A percentile compares a stretch with the other conserved stretches of the same genome.
Conservation (phyloP, 2,329 filamentous ascomycete species). For the Aspergillus niger region DNA sequence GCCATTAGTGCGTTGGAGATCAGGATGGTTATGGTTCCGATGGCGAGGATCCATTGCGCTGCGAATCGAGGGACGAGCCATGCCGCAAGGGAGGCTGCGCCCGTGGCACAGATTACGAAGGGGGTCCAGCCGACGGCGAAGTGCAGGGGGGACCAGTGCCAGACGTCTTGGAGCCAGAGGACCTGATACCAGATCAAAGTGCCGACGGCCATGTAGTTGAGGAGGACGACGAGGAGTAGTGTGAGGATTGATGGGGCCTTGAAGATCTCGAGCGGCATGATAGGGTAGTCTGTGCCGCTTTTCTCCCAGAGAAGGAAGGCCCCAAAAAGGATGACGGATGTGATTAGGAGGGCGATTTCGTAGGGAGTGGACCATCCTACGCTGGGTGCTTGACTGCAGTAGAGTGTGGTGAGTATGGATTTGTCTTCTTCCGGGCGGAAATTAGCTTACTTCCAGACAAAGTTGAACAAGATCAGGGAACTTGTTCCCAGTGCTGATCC, state of each 20-base stretch:
- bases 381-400: slow-evolving; percentile 45
- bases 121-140: slow-evolving; percentile 46
- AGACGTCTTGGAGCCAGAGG: slow-evolving; percentile 49
- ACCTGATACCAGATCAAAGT: slow-evolving; percentile 54
- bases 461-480: slow-evolving; percentile 52
- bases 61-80: slow-evolving; percentile 51
- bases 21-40: slow-evolving; percentile 41
- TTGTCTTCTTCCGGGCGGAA: not conserved
- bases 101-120: slow-evolving; percentile 43
- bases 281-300: slow-evolving; percentile 42
- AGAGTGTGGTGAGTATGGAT: not conserved
- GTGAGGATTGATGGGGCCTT: slow-evolving; percentile 48
- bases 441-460: slow-evolving; percentile 53
- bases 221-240: slow-evolving; percentile 47
- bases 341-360: slow-evolving; percentile 43
- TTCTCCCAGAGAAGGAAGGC: slow-evolving; percentile 47
- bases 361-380: slow-evolving; percentile 50
- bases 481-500: slow-evolving; percentile 44
- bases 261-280: slow-evolving; percentile 52
- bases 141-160: slow-evolving; percentile 45
- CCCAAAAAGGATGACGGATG: slow-evolving; percentile 39
- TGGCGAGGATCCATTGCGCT: slow-evolving; percentile 52
- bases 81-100: slow-evolving; percentile 44
- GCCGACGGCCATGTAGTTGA: slow-evolving; percentile 53
- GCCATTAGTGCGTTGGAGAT: slow-evolving; percentile 41